Evolutionary conservation across 805 yeast species (phyloP).

Genomic region (Blastobotrys muscicola): DNA sequence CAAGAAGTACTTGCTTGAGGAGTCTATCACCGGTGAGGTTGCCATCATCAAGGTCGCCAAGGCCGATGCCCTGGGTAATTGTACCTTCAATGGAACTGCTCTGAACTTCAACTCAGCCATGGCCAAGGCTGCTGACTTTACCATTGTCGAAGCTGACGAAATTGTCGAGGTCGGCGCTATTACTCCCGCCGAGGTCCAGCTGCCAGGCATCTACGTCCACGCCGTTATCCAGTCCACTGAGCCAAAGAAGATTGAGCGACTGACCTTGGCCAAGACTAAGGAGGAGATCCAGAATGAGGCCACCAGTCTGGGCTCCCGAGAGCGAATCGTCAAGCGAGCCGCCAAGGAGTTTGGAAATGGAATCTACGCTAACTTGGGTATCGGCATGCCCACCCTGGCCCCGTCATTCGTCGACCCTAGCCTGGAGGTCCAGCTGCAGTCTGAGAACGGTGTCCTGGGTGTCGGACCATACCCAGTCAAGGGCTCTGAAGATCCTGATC

Average conservation of each 20-base stretch:
- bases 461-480: conserved; percentile 37
- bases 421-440: conserved; percentile 35
- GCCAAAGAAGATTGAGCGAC: conserved; percentile 35
- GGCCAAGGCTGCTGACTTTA: conserved; percentile 37
- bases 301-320: conserved; percentile 19
- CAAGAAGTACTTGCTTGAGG: conserved; percentile 34
- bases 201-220: conserved; percentile 38
- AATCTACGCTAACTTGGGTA: conserved; percentile 37
- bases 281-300: conserved; percentile 3
- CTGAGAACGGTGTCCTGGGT: conserved; percentile 43
- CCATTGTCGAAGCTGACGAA: conserved; percentile 44
- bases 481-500: conserved; percentile 40
- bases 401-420: conserved; percentile 32
- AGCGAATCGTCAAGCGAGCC: conserved; percentile 35
- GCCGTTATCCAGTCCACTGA: conserved; percentile 33
- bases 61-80: conserved; percentile 41
- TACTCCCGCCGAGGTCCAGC: conserved; percentile 36
- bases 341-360: conserved; percentile 39
- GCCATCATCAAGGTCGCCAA: conserved; percentile 40
- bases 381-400: conserved; percentile 44
- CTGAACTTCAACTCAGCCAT: conserved; percentile 38
- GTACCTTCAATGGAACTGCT: conserved; percentile 39
- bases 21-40: conserved; percentile 38
- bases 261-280: conserved; percentile 15
- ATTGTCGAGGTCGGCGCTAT: conserved; percentile 40